Evolutionary conservation across 2,329 filamentous ascomycete species (phyloP), one percentile per base, ranked within the genome.

Genomic region (Albophoma yamanashiensis): DNA sequence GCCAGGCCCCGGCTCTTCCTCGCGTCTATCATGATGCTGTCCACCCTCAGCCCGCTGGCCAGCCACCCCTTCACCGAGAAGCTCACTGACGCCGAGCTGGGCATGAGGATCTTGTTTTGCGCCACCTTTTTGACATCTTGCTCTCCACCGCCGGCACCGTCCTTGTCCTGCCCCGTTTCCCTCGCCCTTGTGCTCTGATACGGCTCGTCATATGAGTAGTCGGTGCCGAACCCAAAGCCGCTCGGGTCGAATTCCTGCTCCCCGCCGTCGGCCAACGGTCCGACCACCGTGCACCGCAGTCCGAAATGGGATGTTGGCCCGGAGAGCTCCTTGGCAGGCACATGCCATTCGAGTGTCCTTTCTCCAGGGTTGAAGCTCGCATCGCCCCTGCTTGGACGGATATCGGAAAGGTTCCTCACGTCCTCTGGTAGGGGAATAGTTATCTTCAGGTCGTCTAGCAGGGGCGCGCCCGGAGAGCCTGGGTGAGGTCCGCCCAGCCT

Each of bases 1-100:
- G 91, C 91, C 55, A 99, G 69, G 0, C 94, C 94, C 60, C 88
- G 84, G 73, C 91, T 96, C 76, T 88, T 92, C 71, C 89, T 87
- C n/a, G 84, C 79, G 70, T 92, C 80, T 66, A 91, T 73, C 69
- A 85, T 69, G 68, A 92, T 82, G 73, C 84, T 86, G 65, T 88
- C 86, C 38, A 89, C 80, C 70, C 82, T 87, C 56, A 89, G 77
- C 4, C 86, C 86, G 67, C 86, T 88, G 20, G 86, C 80, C 66
- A 89, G 69, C 84, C 86, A 88, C 5, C 86, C 86, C 71, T 87
- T 88, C 56, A 88, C 82, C 1, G 84, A 80, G 68, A 89, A 88
- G 71, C 88, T 91, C 61, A 91, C 83, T 2, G 86, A 83, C 4
- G 88, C 88, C 45, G 89, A 91, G 64, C 83, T 89, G 20, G 90